Base-by-base conservation (phyloP, 164 flowering plant species). In the Nymphaea colorata region DNA sequence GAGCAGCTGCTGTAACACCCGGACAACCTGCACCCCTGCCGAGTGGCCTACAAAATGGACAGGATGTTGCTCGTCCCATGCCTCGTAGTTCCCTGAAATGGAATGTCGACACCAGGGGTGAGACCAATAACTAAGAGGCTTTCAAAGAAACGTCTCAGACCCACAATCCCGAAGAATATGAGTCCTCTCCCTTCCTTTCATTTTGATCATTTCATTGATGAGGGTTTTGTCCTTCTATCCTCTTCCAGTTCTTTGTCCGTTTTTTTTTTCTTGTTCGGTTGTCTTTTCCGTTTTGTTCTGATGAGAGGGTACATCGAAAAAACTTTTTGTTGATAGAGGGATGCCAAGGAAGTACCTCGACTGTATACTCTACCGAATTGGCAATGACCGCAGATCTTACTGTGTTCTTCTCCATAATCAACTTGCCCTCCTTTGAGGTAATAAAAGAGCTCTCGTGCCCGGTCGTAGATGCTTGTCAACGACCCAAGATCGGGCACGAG, bases 21-120 rank as follows among this genome's bases (percentile, higher is more conserved):
- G 83, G 68, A 83, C 87, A 47, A 95, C 99, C 78, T 90, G 99
- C 3, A 97, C 98, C 66, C 99, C 99, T 2, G 99, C 98, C 1
- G 99, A 95, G 79, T 95, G 99, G 62, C 98, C 99, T 36, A 95
- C 95, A 76, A 90, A 90, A 70, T 95, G 99, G 73, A 95, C 83
- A 4, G 99, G 99, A 60, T 89, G 94, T 70, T 92, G 88, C 66
- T 92, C 98, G 74, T 95, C 95, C 99, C 99, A 95, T 69, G 87
- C 90, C 18, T 90, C 90, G 68, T 89, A 92, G 61, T 92, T 76
- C 64, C 99, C 97, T 95, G 79, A 63, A 81, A 43, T 47, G 65
- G 67, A 67, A 61, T 61, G 57, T 5, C 57, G 14, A 51, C 57
- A 51, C 12, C 57, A 25, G 36, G 36, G 36, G 57, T 51, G 57